Conservation (phyloP, 345 rosid genomes). For the Iberis pinnata region DNA sequence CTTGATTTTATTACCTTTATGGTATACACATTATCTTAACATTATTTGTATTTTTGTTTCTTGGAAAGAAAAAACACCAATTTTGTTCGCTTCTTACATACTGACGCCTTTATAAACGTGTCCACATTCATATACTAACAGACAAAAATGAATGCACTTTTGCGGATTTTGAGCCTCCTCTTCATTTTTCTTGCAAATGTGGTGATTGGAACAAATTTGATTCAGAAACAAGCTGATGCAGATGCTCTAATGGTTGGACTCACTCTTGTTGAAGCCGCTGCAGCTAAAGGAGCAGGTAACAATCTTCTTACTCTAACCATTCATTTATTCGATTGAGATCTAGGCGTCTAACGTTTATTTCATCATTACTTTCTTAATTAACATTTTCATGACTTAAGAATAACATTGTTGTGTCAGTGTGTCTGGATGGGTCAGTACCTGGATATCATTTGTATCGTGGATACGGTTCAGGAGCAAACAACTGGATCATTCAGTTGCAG, state of each 20-base stretch:
- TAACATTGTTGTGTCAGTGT: constrained; percentile 43
- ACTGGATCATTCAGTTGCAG: constrained; percentile 79
- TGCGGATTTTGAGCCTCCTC: too few species aligned
- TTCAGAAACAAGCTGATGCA: constrained; percentile 10
- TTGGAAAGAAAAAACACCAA: too few species aligned
- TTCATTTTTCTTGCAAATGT: too few species aligned
- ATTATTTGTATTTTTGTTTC: too few species aligned
- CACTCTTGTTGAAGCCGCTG: constrained; percentile 56
- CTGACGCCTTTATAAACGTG: too few species aligned
- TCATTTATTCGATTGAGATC: background rate
- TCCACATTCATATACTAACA: too few species aligned
- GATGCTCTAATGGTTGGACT: constrained; percentile 46
- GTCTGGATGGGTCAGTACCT: constrained; percentile 90
- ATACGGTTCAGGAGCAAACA: constrained; percentile 60
- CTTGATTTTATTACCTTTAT: too few species aligned
- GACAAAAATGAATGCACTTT: too few species aligned
- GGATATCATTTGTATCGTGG: constrained; percentile 77
- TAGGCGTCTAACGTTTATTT: background rate
- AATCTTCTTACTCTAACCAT: background rate
- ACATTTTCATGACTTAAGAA: background rate
- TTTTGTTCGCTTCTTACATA: too few species aligned
- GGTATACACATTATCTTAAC: too few species aligned
- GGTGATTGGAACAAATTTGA: constrained; percentile 19
- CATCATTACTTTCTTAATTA: background rate
- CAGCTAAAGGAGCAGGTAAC: constrained; percentile 73